Evolutionary conservation across 2,329 filamentous ascomycete genomes (phyloP).

Genomic region (Xenosphaeropsis pyriputrescens): DNA sequence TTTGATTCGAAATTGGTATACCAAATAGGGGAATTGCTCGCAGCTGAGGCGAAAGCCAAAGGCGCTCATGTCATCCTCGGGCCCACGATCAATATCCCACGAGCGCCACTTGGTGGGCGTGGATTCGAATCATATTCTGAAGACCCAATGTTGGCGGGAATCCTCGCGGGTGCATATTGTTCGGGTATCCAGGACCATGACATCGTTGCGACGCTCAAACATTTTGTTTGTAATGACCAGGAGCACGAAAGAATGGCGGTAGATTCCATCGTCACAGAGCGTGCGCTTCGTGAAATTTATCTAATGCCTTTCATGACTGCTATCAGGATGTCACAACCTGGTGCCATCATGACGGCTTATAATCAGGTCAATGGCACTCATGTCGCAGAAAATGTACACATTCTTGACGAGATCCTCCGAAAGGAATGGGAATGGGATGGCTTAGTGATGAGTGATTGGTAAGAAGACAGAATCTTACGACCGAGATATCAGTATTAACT

Average conservation of each 20-base stretch:
- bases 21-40: constrained; percentile 34
- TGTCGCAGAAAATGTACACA: constrained; percentile 35
- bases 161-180: constrained; percentile 36
- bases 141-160: constrained; percentile 40
- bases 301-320: constrained; percentile 41
- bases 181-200: constrained; percentile 40
- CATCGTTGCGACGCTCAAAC: constrained; percentile 41
- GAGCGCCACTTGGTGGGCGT: constrained; percentile 41
- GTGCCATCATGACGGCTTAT: constrained; percentile 43
- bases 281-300: constrained; percentile 43
- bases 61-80: constrained; percentile 43
- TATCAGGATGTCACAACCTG: constrained; percentile 33
- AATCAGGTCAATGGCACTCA: constrained; percentile 42
- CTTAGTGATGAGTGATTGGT: constrained; percentile 45
- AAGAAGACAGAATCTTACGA: constrained; percentile 9
- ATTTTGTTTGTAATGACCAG: constrained; percentile 47
- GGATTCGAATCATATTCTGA: constrained; percentile 45
- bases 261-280: constrained; percentile 36
- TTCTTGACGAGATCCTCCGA: constrained; percentile 34
- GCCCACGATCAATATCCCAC: constrained; percentile 49
- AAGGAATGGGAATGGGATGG: constrained; percentile 43
- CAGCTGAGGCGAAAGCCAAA: constrained; percentile 36
- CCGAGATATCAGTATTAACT: background rate
- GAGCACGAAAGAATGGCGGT: constrained; percentile 42
- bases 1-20: constrained; percentile 38